These are phyloP conservation scores for Starmera amethionina DNA, from an alignment of 805 yeast species.

Conservation along the genomic window DNA sequence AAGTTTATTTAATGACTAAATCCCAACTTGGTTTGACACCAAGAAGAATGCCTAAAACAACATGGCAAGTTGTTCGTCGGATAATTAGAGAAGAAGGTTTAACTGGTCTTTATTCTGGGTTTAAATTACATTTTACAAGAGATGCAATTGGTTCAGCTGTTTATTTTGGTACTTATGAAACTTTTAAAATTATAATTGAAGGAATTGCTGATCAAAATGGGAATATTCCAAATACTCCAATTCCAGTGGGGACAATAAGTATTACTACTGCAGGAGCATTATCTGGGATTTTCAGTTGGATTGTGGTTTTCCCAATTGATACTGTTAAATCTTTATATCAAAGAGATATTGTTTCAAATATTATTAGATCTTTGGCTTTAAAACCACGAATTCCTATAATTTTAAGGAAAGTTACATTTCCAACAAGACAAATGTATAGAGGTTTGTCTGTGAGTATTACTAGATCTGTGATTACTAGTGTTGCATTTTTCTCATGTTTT, in stretches of 20 bases:
- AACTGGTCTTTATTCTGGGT: slow-evolving; percentile 64
- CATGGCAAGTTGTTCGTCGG: slow-evolving; percentile 38
- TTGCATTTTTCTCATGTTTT: slow-evolving; percentile 65
- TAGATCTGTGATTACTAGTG: slow-evolving; percentile 63
- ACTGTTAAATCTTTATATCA: slow-evolving; percentile 71
- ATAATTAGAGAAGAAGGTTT: slow-evolving; percentile 52
- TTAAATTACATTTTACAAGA: slow-evolving; percentile 52
- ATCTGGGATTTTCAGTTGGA: slow-evolving; percentile 71
- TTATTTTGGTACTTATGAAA: slow-evolving; percentile 69
- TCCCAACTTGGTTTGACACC: slow-evolving; percentile 20
- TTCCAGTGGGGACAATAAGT: slow-evolving; percentile 28
- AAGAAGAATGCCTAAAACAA: slow-evolving; percentile 23
- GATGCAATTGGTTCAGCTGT: slow-evolving; percentile 66
- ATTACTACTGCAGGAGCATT: slow-evolving; percentile 69
- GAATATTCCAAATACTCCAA: slow-evolving; percentile 21
- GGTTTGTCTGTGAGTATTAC: slow-evolving; percentile 70
- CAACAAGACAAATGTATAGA: slow-evolving; percentile 48
- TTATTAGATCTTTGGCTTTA: slow-evolving; percentile 43
- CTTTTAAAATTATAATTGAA: slow-evolving; percentile 44
- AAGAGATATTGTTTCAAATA: slow-evolving; percentile 60
- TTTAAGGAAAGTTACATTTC: slow-evolving; percentile 26
- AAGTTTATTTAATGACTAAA: slow-evolving; percentile 39
- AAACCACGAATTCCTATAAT: slow-evolving; percentile 26
- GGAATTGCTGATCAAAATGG: slow-evolving; percentile 15
- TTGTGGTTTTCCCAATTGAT: slow-evolving; percentile 69